phyloP scores from a whole-genome alignment of 2,329 filamentous ascomycete genomes.

The Fusarium duplospermum region DNA sequence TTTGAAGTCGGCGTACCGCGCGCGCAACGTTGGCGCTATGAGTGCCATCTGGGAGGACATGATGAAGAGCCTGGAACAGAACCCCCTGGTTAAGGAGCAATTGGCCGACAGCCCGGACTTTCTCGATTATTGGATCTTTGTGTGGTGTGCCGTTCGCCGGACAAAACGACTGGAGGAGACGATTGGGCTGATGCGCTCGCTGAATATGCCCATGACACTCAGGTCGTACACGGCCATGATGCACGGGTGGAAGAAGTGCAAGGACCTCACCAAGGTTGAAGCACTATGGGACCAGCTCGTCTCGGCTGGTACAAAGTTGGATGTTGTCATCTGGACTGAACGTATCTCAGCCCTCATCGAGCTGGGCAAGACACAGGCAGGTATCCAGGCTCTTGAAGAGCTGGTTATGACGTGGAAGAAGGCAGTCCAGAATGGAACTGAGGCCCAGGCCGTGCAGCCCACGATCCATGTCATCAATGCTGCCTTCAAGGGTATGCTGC shows the following conservation, averaged over 20 bases:
- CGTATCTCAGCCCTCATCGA: slow-evolving; percentile 75
- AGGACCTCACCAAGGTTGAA: slow-evolving; percentile 70
- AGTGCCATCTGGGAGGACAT: slow-evolving; percentile 51
- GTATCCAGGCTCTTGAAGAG: slow-evolving; percentile 72
- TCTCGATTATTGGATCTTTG: slow-evolving; percentile 55
- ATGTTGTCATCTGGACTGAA: slow-evolving; percentile 75
- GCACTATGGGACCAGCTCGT: slow-evolving; percentile 75
- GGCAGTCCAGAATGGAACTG: slow-evolving; percentile 46
- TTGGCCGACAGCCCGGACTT: slow-evolving; percentile 50
- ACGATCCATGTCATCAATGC: slow-evolving; percentile 76
- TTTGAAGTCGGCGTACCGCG: slow-evolving; percentile 45
- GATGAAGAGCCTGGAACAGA: slow-evolving; percentile 37
- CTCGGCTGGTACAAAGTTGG: slow-evolving; percentile 67
- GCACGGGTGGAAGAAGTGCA: slow-evolving; percentile 72
- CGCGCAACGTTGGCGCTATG: slow-evolving; percentile 46
- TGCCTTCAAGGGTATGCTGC: slow-evolving; percentile 72
- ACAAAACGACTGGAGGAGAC: slow-evolving; percentile 48
- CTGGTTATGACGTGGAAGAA: slow-evolving; percentile 72
- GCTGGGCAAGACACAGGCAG: slow-evolving; percentile 63
- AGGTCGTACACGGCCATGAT: slow-evolving; percentile 81
- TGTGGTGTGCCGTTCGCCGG: slow-evolving; percentile 52
- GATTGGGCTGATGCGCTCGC: slow-evolving; percentile 56
- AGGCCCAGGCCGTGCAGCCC: slow-evolving; percentile 62
- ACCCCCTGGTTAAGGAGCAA: slow-evolving; percentile 40
- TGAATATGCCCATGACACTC: slow-evolving; percentile 68